These are phyloP conservation scores for Chaetoscypha palmicola DNA, from an alignment of 2,329 filamentous ascomycete species.

Conservation along the genomic window DNA sequence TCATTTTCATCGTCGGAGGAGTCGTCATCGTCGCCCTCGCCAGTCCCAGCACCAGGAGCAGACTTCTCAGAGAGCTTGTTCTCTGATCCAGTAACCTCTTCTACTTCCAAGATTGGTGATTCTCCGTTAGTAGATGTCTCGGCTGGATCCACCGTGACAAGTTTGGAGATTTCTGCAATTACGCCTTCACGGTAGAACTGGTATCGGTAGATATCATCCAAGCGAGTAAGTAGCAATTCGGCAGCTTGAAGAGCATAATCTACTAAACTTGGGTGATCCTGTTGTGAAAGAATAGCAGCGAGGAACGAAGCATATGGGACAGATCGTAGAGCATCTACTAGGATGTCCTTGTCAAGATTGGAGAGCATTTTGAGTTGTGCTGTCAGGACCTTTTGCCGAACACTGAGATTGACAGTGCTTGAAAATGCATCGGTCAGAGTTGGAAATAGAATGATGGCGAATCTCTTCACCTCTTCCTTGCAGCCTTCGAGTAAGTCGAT, in stretches of 20 bases:
- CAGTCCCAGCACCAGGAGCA: conserved; percentile 12
- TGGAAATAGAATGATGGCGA: conserved; percentile 86
- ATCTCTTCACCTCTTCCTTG: conserved; percentile 79
- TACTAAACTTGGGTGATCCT: conserved; percentile 83
- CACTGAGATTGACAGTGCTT: conserved; percentile 90
- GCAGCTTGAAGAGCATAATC: conserved; percentile 83
- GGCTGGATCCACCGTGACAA: conserved; percentile 45
- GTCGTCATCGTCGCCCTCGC: conserved; percentile 36
- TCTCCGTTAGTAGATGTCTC: conserved; percentile 20
- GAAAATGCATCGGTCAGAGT: conserved; percentile 96
- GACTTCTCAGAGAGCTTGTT: conserved; percentile 28
- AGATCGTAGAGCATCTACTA: conserved; percentile 76
- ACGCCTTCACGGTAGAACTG: conserved; percentile 97
- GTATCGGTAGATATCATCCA: conserved; percentile 85
- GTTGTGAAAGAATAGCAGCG: conserved; percentile 89
- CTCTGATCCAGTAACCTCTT: conserved; percentile 30
- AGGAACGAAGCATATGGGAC: conserved; percentile 95
- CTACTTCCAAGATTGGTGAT: conserved; percentile 12
- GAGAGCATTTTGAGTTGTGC: conserved; percentile 98
- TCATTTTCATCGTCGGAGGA: conserved; percentile 34
- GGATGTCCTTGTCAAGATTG: conserved; percentile 77
- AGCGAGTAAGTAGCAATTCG: conserved; percentile 74
- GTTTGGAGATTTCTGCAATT: conserved; percentile 79
- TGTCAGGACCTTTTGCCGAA: conserved; percentile 88
- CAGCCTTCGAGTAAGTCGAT: conserved; percentile 77